These are phyloP conservation scores for Chytridium lagenaria DNA, from an alignment of 371 early-diverging fungal genomes.

Conservation along the genomic window DNA sequence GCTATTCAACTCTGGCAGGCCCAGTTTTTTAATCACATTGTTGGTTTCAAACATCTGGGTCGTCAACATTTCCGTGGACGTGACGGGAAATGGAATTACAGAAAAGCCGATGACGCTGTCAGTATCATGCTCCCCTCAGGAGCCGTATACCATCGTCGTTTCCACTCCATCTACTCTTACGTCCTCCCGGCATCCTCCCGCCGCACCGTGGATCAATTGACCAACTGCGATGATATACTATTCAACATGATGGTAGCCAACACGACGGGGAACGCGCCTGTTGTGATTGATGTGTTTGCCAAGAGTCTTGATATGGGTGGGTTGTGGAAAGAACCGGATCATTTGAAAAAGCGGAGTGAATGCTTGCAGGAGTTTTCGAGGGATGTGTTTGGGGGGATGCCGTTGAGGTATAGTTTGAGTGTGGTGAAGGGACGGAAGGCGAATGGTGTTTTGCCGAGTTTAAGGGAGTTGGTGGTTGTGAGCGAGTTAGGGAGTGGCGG, in stretches of 20 bases:
- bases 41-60: slow-evolving; percentile 30
- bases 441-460: not conserved
- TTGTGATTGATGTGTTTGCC: slow-evolving; percentile 27
- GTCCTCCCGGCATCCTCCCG: slow-evolving; percentile 6
- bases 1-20: slow-evolving; percentile 34
- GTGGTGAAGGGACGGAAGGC: slow-evolving; percentile 18
- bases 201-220: slow-evolving; percentile 24
- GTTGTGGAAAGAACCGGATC: slow-evolving; percentile 35
- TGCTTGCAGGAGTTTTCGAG: slow-evolving; percentile 31
- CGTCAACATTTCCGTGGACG: slow-evolving; percentile 5
- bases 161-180: slow-evolving; percentile 22
- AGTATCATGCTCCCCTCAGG: slow-evolving; percentile 35
- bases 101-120: not conserved
- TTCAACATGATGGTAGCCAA: slow-evolving; percentile 44
- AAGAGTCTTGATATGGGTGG: slow-evolving; percentile 31
- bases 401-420: slow-evolving; percentile 18
- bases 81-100: slow-evolving; percentile 12
- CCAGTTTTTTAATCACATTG: slow-evolving; percentile 32
- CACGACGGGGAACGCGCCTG: slow-evolving; percentile 34
- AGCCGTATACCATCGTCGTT: slow-evolving; percentile 36
- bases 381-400: slow-evolving; percentile 34
- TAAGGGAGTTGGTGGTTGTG: slow-evolving; percentile 7
- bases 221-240: slow-evolving; percentile 38
- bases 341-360: slow-evolving; percentile 27
- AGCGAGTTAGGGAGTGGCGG: not conserved